These are phyloP conservation scores for Danielia oregonensis DNA, from an alignment of 805 yeast species.

Conservation along the genomic window DNA sequence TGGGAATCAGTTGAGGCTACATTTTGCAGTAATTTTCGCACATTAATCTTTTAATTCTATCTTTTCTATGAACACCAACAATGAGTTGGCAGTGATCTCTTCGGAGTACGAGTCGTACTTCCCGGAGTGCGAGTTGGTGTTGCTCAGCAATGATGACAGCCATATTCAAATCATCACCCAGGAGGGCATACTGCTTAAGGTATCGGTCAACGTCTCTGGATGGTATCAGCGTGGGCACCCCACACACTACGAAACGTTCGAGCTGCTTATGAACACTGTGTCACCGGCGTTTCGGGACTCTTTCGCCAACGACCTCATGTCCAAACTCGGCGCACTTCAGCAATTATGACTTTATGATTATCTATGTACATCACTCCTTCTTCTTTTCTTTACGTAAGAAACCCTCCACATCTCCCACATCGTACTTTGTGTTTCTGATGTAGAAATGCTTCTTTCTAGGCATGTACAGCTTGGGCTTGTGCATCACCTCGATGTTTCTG, in stretches of 20 bases:
- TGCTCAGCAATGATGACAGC: not conserved
- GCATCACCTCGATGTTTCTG: conserved; percentile 69
- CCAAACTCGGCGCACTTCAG: conserved; percentile 5
- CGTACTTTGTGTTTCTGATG: conserved; percentile 74
- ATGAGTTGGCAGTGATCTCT: conserved; percentile 5
- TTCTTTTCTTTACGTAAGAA: conserved; percentile 21
- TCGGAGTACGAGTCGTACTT: conserved; percentile 12
- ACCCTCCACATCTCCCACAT: conserved; percentile 58
- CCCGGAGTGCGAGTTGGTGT: conserved; percentile 3
- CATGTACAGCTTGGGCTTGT: conserved; percentile 70
- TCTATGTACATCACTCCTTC: conserved; percentile 4
- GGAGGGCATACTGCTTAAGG: conserved; percentile 5
- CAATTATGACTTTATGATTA: not conserved
- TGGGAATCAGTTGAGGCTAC: conserved; percentile 24
- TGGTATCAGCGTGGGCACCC: conserved; percentile 8
- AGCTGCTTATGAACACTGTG: conserved; percentile 12
- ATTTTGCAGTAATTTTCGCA: conserved; percentile 4
- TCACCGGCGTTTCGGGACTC: conserved; percentile 12
- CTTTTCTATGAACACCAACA: conserved; percentile 2
- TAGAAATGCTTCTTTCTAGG: conserved; percentile 83
- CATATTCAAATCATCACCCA: conserved; percentile 7
- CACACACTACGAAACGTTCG: conserved; percentile 12
- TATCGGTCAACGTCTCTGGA: conserved; percentile 9
- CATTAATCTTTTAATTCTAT: not conserved
- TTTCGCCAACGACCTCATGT: conserved; percentile 11